These are phyloP conservation scores for Auxenochlorella pyrenoidosa DNA, from an alignment of 139 green algal species.

Conservation along the genomic window DNA sequence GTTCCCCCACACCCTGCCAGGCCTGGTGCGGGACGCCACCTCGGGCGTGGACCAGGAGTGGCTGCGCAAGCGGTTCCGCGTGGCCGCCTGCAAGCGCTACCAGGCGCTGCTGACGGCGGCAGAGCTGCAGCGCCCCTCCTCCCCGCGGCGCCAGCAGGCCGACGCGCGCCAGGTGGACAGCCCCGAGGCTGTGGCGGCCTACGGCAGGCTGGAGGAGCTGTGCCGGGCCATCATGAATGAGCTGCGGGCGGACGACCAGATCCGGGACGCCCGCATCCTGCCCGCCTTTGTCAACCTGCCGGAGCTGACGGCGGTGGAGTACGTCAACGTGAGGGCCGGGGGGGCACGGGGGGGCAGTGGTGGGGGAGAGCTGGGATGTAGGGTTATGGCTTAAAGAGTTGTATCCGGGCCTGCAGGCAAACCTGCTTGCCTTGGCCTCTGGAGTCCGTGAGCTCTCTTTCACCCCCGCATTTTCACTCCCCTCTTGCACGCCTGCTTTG, in stretches of 20 bases:
- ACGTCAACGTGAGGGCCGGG: conserved; percentile 43
- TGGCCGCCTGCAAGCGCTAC: conserved; percentile 56
- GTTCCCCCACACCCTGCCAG: conserved; percentile 2
- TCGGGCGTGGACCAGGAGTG: conserved; percentile 43
- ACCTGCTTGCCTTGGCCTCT: no score
- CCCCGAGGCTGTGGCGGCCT: conserved; percentile 15
- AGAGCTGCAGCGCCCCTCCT: conserved; percentile 33
- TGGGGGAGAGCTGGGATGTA: no score
- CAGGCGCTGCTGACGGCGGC: conserved; percentile 46
- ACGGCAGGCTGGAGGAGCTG: conserved; percentile 56
- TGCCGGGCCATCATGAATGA: conserved; percentile 56
- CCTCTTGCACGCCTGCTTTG: neutral
- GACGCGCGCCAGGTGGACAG: conserved; percentile 18
- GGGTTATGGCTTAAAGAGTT: no score
- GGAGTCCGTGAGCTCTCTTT: no score
- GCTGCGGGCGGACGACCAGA: conserved; percentile 56
- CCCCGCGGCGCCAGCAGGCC: neutral
- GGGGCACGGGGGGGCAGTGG: neutral
- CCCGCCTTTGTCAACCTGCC: conserved; percentile 55
- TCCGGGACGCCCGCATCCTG: conserved; percentile 52
- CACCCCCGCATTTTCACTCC: no score
- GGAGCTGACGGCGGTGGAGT: conserved; percentile 56
- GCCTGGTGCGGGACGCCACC: conserved; percentile 46
- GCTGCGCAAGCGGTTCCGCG: conserved; percentile 51
- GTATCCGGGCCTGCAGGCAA: no score